A percentile compares a stretch with the other conserved stretches of the same genome.
Conservation (phyloP, 768 basidiomycete genomes). For the Boletus rufocinnamomeus region DNA sequence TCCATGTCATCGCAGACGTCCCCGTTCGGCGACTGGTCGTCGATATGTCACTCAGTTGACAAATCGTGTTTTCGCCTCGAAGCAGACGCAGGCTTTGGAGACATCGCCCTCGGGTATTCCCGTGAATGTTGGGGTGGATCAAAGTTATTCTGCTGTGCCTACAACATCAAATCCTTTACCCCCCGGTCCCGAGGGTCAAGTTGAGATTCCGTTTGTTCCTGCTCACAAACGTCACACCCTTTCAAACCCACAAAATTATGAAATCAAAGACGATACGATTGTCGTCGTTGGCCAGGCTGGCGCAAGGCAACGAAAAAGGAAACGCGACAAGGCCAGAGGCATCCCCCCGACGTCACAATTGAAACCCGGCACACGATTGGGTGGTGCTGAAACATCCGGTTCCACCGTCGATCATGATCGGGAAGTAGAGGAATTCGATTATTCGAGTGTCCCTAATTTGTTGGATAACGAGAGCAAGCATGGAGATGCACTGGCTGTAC, state of each 20-base stretch:
- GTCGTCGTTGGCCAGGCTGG: slow-evolving; percentile 69
- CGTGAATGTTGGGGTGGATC: slow-evolving; percentile 4
- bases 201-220: slow-evolving; percentile 81
- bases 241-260: slow-evolving; percentile 9
- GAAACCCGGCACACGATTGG: slow-evolving; percentile 4
- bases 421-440: slow-evolving; percentile 61
- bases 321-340: slow-evolving; percentile 23
- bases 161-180: slow-evolving; percentile 21
- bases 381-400: slow-evolving; percentile 7
- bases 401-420: slow-evolving; percentile 18
- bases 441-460: slow-evolving; percentile 66
- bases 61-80: slow-evolving; percentile 2
- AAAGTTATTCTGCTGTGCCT: background rate
- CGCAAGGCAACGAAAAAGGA: slow-evolving; percentile 66
- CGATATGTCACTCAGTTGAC: slow-evolving; percentile 7
- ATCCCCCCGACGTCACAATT: background rate
- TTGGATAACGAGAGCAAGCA: slow-evolving; percentile 57
- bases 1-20: background rate
- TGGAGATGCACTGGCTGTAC: slow-evolving; percentile 9
- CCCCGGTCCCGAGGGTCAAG: slow-evolving; percentile 44
- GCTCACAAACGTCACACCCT: slow-evolving; percentile 50
- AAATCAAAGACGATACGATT: slow-evolving; percentile 59
- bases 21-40: slow-evolving; percentile 2
- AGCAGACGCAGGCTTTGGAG: slow-evolving; percentile 11
- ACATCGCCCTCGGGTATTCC: background rate